phyloP scores from a whole-genome alignment of 2,329 filamentous ascomycete species.

The Venturia oleaginea region DNA sequence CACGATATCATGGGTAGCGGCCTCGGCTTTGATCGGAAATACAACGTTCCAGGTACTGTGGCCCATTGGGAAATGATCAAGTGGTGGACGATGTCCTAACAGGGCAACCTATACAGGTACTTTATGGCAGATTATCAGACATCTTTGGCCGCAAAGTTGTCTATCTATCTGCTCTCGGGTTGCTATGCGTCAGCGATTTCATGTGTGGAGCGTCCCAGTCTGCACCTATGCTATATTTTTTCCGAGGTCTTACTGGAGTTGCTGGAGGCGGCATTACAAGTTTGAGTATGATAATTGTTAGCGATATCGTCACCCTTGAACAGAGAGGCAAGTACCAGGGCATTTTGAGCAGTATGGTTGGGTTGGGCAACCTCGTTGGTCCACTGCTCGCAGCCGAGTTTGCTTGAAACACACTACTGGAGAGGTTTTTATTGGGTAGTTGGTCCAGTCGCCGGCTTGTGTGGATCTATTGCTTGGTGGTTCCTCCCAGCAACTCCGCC shows the following conservation, averaged over 20 bases:
- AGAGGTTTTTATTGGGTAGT: conserved; percentile 42
- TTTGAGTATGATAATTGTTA: conserved; percentile 49
- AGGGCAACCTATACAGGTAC: conserved; percentile 44
- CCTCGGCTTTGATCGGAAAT: conserved; percentile 41
- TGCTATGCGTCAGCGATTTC: conserved; percentile 49
- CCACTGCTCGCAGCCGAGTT: conserved; percentile 34
- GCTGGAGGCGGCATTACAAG: conserved; percentile 50
- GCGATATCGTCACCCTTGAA: conserved; percentile 50
- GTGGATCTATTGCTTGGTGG: conserved; percentile 32
- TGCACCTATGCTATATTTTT: conserved; percentile 51
- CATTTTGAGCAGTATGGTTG: conserved; percentile 31
- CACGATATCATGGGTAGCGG: conserved; percentile 49
- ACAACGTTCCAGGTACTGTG: neutral
- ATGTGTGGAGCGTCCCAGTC: conserved; percentile 49
- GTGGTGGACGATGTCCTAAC: conserved; percentile 23
- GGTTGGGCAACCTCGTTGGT: conserved; percentile 39
- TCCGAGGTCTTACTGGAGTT: conserved; percentile 51
- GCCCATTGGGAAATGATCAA: neutral
- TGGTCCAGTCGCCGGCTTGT: conserved; percentile 41
- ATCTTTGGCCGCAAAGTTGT: conserved; percentile 53
- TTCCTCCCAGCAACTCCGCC: conserved; percentile 38
- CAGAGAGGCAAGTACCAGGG: conserved; percentile 47
- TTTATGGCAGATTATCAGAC: conserved; percentile 55
- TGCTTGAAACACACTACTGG: conserved; percentile 34
- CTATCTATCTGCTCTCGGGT: conserved; percentile 42